Conservation (phyloP, 495 filamentous ascomycete genomes). For the Tuber borchii region DNA sequence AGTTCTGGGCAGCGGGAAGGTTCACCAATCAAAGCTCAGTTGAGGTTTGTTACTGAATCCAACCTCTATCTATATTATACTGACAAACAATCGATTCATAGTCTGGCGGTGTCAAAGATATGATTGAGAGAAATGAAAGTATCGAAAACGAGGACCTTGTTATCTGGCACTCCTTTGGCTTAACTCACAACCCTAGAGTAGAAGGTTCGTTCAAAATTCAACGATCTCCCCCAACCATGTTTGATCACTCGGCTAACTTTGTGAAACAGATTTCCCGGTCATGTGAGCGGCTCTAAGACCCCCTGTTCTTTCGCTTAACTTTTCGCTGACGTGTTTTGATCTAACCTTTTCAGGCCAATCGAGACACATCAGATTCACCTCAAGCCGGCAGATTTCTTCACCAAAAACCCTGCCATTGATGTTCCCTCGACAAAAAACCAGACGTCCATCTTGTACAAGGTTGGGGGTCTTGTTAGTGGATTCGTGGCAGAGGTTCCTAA, state of each 20-base stretch:
- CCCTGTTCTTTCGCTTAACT: slow-evolving; percentile 17
- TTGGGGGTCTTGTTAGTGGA: slow-evolving; percentile 29
- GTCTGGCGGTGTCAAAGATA: slow-evolving; percentile 45
- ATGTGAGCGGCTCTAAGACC: slow-evolving; percentile 41
- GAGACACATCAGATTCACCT: slow-evolving; percentile 56
- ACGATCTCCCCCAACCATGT: not conserved
- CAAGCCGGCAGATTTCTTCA: slow-evolving; percentile 53
- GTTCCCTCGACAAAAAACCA: slow-evolving; percentile 45
- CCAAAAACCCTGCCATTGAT: slow-evolving; percentile 52
- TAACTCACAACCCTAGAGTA: slow-evolving; percentile 55
- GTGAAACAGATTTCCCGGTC: slow-evolving; percentile 52
- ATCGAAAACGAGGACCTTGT: slow-evolving; percentile 51
- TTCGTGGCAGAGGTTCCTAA: slow-evolving; percentile 33
- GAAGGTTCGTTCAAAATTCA: slow-evolving; percentile 43
- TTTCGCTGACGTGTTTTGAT: slow-evolving; percentile 4
- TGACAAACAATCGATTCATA: slow-evolving; percentile 17
- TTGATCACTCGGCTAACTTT: slow-evolving; percentile 21
- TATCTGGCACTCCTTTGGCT: slow-evolving; percentile 57
- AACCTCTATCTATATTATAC: not conserved
- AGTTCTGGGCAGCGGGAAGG: slow-evolving; percentile 45
- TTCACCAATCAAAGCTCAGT: slow-evolving; percentile 47
- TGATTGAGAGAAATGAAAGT: slow-evolving; percentile 44
- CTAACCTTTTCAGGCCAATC: slow-evolving; percentile 44
- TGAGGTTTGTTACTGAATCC: slow-evolving; percentile 32
- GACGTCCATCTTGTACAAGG: slow-evolving; percentile 36